A percentile compares a stretch with the other conserved stretches of the same genome.
These are phyloP conservation scores for Chrysochromulina parva DNA, from an alignment of 78 protist genomes.

Conservation along the genomic window DNA sequence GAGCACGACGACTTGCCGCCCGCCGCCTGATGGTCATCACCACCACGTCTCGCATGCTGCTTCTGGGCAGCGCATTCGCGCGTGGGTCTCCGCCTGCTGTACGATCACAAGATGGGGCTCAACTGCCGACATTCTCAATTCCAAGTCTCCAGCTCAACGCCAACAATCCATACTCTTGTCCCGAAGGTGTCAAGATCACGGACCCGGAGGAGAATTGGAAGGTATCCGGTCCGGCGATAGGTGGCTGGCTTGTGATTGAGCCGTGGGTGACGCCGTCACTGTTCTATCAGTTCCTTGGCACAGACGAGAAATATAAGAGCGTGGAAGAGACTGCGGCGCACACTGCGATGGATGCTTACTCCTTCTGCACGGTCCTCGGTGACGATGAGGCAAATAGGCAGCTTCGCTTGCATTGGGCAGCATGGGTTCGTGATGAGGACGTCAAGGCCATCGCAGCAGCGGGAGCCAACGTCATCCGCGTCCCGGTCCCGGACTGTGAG, in stretches of 20 bases:
- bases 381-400: not conserved
- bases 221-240: not conserved
- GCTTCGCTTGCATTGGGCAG: constrained; percentile 11
- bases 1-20: no score
- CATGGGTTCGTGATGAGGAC: not conserved
- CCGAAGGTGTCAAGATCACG: no score
- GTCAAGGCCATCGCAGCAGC: not conserved
- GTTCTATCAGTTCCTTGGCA: not conserved
- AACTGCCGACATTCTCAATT: no score
- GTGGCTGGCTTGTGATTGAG: constrained; percentile 10
- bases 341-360: not conserved
- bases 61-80: no score
- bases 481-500: not conserved
- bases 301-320: not conserved
- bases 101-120: no score
- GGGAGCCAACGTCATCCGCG: not conserved
- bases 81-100: no score
- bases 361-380: not conserved
- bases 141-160: no score
- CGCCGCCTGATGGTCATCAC: no score
- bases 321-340: not conserved
- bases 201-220: no score
- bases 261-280: constrained; percentile 15
- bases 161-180: no score
- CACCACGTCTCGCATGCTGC: no score